Evolutionary conservation across 805 yeast species (phyloP).

Genomic region (Monosporozyma yasuniensis): DNA sequence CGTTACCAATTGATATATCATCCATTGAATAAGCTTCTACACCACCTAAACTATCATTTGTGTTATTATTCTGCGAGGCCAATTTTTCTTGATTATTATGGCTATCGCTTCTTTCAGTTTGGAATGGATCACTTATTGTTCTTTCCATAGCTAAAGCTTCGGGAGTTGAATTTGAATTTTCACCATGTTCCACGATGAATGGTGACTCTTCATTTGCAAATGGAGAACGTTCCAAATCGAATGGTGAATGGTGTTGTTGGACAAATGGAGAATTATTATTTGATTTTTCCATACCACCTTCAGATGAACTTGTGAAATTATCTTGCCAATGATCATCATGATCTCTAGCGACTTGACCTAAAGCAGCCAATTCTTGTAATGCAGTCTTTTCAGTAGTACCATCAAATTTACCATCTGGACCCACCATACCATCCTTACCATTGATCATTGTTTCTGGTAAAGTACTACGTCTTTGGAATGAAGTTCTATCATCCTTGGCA

Average conservation of each 20-base stretch:
- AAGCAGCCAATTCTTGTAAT: constrained; percentile 49
- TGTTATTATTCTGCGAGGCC: not conserved
- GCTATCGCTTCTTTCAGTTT: not conserved
- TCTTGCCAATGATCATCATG: constrained; percentile 57
- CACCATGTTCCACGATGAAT: not conserved
- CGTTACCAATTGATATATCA: not conserved
- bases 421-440: not conserved
- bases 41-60: not conserved
- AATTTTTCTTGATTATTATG: not conserved
- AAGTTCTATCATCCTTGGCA: constrained; percentile 85
- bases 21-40: not conserved
- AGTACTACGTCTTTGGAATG: constrained; percentile 51
- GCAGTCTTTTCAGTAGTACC: constrained; percentile 6
- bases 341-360: constrained; percentile 76
- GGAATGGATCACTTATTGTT: not conserved
- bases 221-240: not conserved
- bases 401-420: constrained; percentile 22
- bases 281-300: not conserved
- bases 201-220: not conserved
- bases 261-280: not conserved
- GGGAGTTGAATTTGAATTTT: not conserved
- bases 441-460: not conserved
- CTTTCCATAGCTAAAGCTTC: not conserved
- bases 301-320: not conserved
- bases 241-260: not conserved